Evolutionary conservation across 495 filamentous ascomycete genomes (phyloP).

Genomic region (Penicillium parvum): DNA sequence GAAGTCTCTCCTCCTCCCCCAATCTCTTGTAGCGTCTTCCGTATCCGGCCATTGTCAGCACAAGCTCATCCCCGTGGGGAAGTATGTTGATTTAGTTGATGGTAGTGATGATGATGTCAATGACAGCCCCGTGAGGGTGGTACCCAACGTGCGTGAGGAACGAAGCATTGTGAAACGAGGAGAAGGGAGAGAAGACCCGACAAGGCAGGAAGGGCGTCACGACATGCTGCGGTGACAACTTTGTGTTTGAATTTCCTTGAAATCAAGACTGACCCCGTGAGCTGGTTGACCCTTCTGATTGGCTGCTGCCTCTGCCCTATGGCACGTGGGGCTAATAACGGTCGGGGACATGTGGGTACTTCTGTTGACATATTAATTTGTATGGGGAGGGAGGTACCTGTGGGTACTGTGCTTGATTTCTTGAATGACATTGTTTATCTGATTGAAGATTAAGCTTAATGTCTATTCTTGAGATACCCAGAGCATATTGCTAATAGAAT

Average conservation of each 20-base stretch:
- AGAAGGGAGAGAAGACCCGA: neutral
- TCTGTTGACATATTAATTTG: neutral
- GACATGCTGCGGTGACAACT: neutral
- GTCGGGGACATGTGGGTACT: neutral
- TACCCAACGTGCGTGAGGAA: neutral
- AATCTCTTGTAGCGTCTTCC: neutral
- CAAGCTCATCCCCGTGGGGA: neutral
- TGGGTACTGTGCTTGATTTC: neutral
- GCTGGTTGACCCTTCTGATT: neutral
- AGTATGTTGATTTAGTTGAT: no score
- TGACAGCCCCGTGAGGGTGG: no score
- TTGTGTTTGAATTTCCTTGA: neutral
- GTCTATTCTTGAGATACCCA: no score
- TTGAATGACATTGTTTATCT: no score
- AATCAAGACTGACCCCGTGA: neutral
- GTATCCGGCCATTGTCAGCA: slow-evolving; percentile 1
- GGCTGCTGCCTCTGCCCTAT: neutral
- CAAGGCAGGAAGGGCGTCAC: neutral
- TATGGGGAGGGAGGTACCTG: neutral
- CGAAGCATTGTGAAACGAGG: neutral
- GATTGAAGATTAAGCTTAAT: no score
- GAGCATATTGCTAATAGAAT: no score
- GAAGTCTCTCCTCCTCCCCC: slow-evolving; percentile 2
- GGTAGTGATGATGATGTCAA: no score
- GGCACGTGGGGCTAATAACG: neutral